phyloP scores from a whole-genome alignment of 257 asterid species.

The Nicotiana tabacum region DNA sequence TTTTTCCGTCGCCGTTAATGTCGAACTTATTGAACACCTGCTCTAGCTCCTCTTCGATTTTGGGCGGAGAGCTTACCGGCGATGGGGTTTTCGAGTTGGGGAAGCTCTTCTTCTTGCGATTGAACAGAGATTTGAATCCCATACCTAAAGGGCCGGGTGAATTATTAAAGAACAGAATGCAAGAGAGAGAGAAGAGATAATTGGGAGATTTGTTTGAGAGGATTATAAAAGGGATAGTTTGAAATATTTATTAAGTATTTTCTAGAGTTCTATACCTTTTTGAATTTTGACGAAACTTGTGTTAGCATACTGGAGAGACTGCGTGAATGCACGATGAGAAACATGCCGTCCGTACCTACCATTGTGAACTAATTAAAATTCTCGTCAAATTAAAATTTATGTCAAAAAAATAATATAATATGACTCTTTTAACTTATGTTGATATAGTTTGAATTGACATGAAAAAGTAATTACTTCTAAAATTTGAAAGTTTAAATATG shows the following conservation, averaged over 20 bases:
- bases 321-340: conserved; percentile 11
- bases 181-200: no score
- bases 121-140: conserved; percentile 61
- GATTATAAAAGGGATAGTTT: no score
- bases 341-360: neutral
- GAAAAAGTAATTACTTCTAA: no score
- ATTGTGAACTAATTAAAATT: no score
- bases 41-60: conserved; percentile 61
- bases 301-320: neutral
- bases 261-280: neutral
- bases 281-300: neutral
- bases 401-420: no score
- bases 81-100: neutral
- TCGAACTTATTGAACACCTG: conserved; percentile 80
- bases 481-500: no score
- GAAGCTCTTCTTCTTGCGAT: conserved; percentile 29
- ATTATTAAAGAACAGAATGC: neutral
- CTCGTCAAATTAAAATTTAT: no score
- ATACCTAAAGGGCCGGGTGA: neutral
- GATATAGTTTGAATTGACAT: no score
- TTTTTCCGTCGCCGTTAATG: conserved; percentile 73
- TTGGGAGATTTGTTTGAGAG: no score
- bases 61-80: conserved; percentile 24
- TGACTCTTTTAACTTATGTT: no score
- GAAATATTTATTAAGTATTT: no score